phyloP scores from a whole-genome alignment of 78 protist species.

The Bodo saltans region DNA sequence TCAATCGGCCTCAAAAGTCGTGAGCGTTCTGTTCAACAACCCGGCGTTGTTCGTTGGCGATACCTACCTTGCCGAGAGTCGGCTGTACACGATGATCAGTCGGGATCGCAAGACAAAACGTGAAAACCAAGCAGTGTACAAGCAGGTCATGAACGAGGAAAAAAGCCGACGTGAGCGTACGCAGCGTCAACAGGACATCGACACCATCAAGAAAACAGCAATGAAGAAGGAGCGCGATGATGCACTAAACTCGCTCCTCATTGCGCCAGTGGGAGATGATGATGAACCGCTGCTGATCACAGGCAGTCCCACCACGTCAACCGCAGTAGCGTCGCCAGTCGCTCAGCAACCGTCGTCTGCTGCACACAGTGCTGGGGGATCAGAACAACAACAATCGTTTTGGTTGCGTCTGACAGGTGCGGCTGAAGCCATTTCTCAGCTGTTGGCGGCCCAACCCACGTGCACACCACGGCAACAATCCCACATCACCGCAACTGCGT shows the following conservation, averaged over 20 bases:
- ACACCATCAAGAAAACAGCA: background rate
- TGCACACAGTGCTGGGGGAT: too few species aligned
- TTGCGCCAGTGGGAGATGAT: background rate
- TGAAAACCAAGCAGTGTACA: background rate
- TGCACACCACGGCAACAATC: too few species aligned
- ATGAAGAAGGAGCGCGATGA: conserved; percentile 10
- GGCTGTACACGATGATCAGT: conserved; percentile 16
- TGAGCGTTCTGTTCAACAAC: background rate
- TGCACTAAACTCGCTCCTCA: background rate
- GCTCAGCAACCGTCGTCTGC: too few species aligned
- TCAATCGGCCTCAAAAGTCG: conserved; percentile 4
- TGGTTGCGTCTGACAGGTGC: too few species aligned
- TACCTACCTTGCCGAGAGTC: background rate
- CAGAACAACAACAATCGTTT: too few species aligned
- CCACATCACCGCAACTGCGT: too few species aligned
- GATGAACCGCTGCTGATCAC: too few species aligned
- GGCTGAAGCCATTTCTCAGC: too few species aligned
- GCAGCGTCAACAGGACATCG: background rate
- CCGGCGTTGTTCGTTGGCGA: conserved; percentile 18
- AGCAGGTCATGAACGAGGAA: background rate
- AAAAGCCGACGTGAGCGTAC: background rate
- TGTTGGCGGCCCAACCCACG: too few species aligned
- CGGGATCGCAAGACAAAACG: background rate
- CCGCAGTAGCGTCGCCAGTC: too few species aligned
- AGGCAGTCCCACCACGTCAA: too few species aligned